phyloP scores from a whole-genome alignment of 495 filamentous ascomycete genomes.

The Usnea hakonensis region DNA sequence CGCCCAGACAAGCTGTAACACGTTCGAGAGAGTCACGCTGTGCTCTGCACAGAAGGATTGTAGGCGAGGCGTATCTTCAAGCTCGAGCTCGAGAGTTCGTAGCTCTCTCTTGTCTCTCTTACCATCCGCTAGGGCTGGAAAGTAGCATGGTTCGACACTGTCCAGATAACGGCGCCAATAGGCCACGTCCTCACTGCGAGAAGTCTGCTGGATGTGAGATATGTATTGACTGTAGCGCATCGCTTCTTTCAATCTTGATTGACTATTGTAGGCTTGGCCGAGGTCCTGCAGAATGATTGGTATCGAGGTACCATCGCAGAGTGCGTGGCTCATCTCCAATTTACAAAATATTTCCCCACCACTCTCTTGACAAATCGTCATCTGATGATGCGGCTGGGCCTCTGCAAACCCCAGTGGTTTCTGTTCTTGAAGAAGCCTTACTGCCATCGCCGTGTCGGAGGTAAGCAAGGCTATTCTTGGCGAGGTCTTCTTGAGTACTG shows the following conservation, averaged over 20 bases:
- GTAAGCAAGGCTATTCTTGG: slow-evolving; percentile 12
- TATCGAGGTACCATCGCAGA: slow-evolving; percentile 32
- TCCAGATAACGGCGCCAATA: slow-evolving; percentile 48
- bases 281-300: slow-evolving; percentile 27
- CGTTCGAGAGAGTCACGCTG: slow-evolving; percentile 29
- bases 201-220: slow-evolving; percentile 12
- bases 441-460: slow-evolving; percentile 10
- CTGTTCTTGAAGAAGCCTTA: slow-evolving; percentile 8
- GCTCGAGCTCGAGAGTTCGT: slow-evolving; percentile 31
- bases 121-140: slow-evolving; percentile 36
- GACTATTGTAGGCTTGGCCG: slow-evolving; percentile 15
- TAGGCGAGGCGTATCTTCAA: slow-evolving; percentile 20
- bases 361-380: slow-evolving; percentile 28
- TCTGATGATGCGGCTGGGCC: slow-evolving; percentile 31
- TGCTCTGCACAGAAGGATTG: slow-evolving; percentile 29
- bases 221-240: slow-evolving; percentile 15
- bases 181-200: slow-evolving; percentile 27
- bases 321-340: slow-evolving; percentile 41
- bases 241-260: neutral
- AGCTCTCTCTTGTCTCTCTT: slow-evolving; percentile 18
- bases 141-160: slow-evolving; percentile 46
- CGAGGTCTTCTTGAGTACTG: slow-evolving; percentile 31
- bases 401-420: slow-evolving; percentile 16
- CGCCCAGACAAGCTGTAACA: slow-evolving; percentile 49
- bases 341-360: slow-evolving; percentile 27